Conservation (phyloP, 148 eudicot genomes). For the Heliamphora exappendiculata region DNA sequence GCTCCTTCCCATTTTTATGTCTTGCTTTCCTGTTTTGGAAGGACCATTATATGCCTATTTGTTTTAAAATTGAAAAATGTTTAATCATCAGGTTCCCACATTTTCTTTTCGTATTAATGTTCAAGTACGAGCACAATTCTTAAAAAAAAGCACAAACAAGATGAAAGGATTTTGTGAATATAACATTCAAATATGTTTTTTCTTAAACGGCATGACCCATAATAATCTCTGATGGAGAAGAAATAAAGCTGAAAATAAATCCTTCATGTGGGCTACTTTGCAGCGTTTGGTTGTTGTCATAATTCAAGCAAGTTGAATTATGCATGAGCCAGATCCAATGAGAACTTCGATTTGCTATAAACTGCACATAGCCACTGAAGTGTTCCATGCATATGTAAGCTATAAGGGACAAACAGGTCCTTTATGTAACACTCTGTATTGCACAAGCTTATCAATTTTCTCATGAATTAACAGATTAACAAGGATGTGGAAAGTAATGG, state of each 20-base stretch:
- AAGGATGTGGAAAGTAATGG: constrained; percentile 92
- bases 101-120: too few species aligned
- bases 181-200: too few species aligned
- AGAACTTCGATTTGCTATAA: neutral
- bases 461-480: constrained; percentile 47
- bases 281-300: neutral
- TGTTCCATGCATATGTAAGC: neutral
- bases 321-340: neutral
- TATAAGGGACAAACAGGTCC: neutral
- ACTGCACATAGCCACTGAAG: neutral
- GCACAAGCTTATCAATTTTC: neutral
- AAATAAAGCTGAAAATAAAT: neutral
- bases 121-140: too few species aligned
- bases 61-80: too few species aligned
- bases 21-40: too few species aligned
- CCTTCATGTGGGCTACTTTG: neutral
- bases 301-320: neutral
- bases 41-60: too few species aligned
- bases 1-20: too few species aligned
- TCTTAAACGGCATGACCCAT: too few species aligned
- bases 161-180: too few species aligned
- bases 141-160: too few species aligned
- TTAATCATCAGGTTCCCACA: too few species aligned
- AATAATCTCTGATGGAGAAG: neutral
- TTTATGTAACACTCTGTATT: neutral